Base-by-base conservation (phyloP, 2,329 filamentous ascomycete species). In the Cordyceps cateniannulata region DNA sequence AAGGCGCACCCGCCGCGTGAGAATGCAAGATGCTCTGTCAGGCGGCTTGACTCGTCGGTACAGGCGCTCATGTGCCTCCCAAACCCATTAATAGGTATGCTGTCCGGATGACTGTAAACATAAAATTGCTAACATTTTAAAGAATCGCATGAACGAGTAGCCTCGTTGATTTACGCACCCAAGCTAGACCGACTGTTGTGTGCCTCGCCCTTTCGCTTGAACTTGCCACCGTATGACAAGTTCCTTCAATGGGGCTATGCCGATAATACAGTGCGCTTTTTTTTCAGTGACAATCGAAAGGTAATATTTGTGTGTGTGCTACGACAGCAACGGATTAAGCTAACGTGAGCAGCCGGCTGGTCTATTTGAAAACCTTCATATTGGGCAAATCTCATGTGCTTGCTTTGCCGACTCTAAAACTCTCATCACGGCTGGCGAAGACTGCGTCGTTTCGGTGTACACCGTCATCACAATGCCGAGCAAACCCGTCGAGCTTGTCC, bases 161-260 rank as follows among this genome's bases (percentile, higher is more conserved):
- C 89, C 0, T 91, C 89, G 1, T 78, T 99, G 32, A 84, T 87
- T 0, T 93, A 91, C 69, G 88, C 90, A 0, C 77, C 86, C 9
- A 95, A 91, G 67, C 81, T 91, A 9, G 93, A 97, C 69, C 87
- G 90, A 16, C 78, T 98, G 5, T 79, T 98, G 3, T 96, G 89
- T 68, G 88, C 91, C 3, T 89, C 90, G 18, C 86, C 92, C 0
- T 91, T 96, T 73, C 84, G 91, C 22, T 80, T 97, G 47, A 95
- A 97, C 68, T 86, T 98, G 14, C 89, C 93, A 0, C 93, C 93
- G 0, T 96, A 91, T 69, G 93, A 98, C 74, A 92, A 92, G 67
- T 96, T 91, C 69, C 83, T 98, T 66, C 92, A 97, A 75, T 98
- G 93, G 93, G 93, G 93, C 1, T 98, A 96, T 68, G 89, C 91